A percentile compares a stretch with the other conserved stretches of the same genome.
Conservation (phyloP, 2,329 filamentous ascomycete genomes). For the Cordyceps javanica region DNA sequence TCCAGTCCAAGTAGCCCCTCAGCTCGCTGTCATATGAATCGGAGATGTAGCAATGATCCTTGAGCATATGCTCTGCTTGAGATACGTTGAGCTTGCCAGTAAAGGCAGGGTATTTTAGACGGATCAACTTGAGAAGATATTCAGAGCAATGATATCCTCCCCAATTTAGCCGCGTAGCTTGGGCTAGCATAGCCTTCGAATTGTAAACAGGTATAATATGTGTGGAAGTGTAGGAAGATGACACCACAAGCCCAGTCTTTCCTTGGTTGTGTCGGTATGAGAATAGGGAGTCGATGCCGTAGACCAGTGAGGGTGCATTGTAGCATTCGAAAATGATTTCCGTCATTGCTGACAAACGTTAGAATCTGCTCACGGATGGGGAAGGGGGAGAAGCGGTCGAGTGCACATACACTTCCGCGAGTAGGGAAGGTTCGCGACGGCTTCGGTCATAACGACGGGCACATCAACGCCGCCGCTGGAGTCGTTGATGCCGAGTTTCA, state of each 20-base stretch:
- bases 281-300: conserved; percentile 94
- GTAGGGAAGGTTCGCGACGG: conserved; percentile 85
- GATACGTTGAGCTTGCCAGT: conserved; percentile 77
- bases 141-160: conserved; percentile 85
- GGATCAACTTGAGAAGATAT: conserved; percentile 83
- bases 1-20: conserved; percentile 77
- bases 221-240: conserved; percentile 87
- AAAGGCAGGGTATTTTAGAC: conserved; percentile 86
- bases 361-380: neutral
- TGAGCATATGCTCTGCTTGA: conserved; percentile 82
- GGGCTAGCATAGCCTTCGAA: conserved; percentile 73
- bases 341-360: conserved; percentile 66
- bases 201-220: conserved; percentile 92
- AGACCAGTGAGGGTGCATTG: conserved; percentile 79
- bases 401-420: conserved; percentile 69
- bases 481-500: conserved; percentile 84
- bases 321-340: conserved; percentile 98
- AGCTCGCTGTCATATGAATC: conserved; percentile 77
- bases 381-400: neutral
- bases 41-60: conserved; percentile 85
- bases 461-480: conserved; percentile 69
- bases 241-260: conserved; percentile 79
- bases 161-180: conserved; percentile 90
- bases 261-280: conserved; percentile 91
- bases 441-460: conserved; percentile 92